Evolutionary conservation across 176 grass and related monocot genomes (phyloP).

Genomic region (Microstegium vimineum): DNA sequence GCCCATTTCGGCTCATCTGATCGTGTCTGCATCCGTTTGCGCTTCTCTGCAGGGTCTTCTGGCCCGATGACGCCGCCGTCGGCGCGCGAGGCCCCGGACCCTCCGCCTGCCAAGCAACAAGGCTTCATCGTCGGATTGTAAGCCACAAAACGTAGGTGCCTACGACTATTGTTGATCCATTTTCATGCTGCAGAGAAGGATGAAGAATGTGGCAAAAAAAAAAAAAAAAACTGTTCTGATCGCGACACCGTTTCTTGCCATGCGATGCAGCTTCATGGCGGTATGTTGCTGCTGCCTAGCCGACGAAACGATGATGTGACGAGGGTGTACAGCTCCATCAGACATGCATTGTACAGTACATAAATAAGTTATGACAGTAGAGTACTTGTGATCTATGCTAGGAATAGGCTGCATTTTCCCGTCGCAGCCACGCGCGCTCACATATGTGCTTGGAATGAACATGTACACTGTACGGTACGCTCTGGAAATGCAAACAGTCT

Average conservation of each 20-base stretch:
- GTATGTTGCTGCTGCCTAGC: slow-evolving; percentile 43
- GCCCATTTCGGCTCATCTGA: neutral
- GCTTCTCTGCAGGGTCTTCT: neutral
- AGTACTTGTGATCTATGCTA: neutral
- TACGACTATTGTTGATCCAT: neutral
- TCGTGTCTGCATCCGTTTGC: neutral
- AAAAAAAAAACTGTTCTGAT: too few species aligned
- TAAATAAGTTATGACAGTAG: neutral
- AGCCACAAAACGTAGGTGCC: neutral
- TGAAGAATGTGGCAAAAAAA: neutral
- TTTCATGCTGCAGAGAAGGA: neutral
- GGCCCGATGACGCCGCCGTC: slow-evolving; percentile 4
- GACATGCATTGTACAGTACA: neutral
- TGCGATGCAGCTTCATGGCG: slow-evolving; percentile 34
- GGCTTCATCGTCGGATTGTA: slow-evolving; percentile 44
- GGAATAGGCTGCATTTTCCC: neutral
- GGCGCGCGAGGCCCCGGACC: neutral
- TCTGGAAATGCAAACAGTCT: neutral
- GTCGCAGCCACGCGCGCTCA: neutral
- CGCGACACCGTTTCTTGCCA: neutral
- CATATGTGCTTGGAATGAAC: neutral
- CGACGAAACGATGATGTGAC: slow-evolving; percentile 45
- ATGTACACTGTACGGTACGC: neutral
- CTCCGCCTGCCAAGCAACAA: neutral
- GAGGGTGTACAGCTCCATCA: neutral